phyloP scores from a whole-genome alignment of 108 stramenopile genomes.

The Epipyxis sp. region DNA sequence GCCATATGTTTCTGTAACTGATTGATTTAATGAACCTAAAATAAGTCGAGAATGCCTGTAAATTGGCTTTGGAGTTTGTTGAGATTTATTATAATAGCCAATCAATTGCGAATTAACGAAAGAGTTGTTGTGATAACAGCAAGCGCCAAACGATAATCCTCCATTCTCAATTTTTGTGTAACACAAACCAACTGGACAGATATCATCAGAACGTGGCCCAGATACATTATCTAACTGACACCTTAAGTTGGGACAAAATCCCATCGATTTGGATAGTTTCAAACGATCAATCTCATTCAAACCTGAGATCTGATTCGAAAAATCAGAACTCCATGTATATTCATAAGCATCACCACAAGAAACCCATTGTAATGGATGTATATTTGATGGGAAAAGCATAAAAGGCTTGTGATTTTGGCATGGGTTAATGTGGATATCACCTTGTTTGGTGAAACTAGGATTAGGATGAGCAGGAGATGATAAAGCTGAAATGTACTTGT shows the following conservation, averaged over 20 bases:
- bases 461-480: too few relatives aligned
- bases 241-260: not conserved
- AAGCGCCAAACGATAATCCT: not conserved
- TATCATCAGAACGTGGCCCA: not conserved
- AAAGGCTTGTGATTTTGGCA: not conserved
- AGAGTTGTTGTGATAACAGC: not conserved
- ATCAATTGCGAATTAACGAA: not conserved
- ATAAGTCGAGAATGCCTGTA: not conserved
- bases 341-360: slow-evolving; percentile 10
- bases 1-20: too few relatives aligned
- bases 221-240: not conserved
- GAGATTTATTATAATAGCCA: not conserved
- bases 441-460: too few relatives aligned
- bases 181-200: not conserved
- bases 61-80: not conserved
- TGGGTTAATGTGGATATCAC: too few relatives aligned
- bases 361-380: not conserved
- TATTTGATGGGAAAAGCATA: not conserved
- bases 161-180: slow-evolving; percentile 5
- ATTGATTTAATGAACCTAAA: too few relatives aligned
- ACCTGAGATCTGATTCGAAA: not conserved
- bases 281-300: not conserved
- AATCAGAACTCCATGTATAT: not conserved
- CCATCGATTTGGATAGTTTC: not conserved
- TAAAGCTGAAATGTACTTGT: too few relatives aligned